Base-by-base conservation (phyloP, 1,284 basidiomycete genomes). In the Tilletia setariae region DNA sequence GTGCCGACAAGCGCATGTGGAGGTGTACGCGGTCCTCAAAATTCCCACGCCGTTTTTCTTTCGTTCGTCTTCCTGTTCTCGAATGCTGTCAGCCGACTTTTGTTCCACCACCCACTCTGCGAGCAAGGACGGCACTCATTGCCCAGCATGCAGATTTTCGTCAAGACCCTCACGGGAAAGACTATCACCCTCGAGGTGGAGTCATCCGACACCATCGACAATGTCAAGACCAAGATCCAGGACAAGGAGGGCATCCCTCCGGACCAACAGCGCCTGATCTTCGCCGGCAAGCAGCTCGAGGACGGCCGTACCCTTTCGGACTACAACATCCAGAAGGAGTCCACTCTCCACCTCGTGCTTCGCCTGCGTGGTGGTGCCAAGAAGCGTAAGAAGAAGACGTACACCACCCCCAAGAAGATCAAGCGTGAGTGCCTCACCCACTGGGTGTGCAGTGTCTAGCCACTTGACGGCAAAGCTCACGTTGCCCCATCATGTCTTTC, bases 331-430 rank as follows among this genome's bases (percentile, higher is more conserved):
- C 94, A 98, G 83, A 96, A 96, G 83, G 77, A 81, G 74, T 74
- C 75, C 51, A 80, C 79, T 44, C 74, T 80, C 43, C 79, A 80
- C 74, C 74, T 80, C 11, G 79, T 80, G 69, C 79, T 80, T 51
- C 77, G 79, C 83, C 91, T 95, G 65, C 93, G 93, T 86, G 93
- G 93, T 87, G 94, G 93, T 88, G 93, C 90, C 78, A 95, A 95
- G 91, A 98, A 98, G 90, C 90, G 95, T 85, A 98, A 98, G 90
- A 98, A 98, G 89, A 98, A 98, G 90, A 94, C 92, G 69, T 96
- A 96, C 91, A 93, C 94, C 78, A 87, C 86, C 84, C 95, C 95
- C 86, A 98, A 98, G 90, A 98, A 98, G 88, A 90, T 97, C 89
- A 98, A 98, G 90, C 94, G 46, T 49, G 46, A 49, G 46, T 49